These are phyloP conservation scores for Austroboletus rostrupii DNA, from an alignment of 1,284 basidiomycete genomes.

Conservation along the genomic window DNA sequence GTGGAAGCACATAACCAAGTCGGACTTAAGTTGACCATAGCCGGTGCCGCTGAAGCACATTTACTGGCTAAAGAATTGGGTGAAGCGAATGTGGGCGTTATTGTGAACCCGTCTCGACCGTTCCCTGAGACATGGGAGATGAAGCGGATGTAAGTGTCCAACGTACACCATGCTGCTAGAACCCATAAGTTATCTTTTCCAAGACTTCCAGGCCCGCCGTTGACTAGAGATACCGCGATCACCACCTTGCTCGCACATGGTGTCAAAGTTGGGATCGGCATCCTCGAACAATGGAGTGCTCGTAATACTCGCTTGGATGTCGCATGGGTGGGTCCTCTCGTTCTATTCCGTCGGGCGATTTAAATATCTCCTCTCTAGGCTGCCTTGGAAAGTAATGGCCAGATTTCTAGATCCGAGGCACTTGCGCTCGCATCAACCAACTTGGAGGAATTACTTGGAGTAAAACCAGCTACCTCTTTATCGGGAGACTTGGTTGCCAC, in stretches of 20 bases:
- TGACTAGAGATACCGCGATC: conserved; percentile 64
- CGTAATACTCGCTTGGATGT: conserved; percentile 60
- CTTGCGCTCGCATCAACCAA: conserved; percentile 26
- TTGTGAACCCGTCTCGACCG: conserved; percentile 57
- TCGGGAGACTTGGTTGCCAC: conserved; percentile 49
- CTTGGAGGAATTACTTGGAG: conserved; percentile 56
- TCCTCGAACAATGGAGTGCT: conserved; percentile 49
- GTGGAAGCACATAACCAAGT: conserved; percentile 45
- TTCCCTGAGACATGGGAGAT: conserved; percentile 61
- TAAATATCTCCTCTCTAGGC: conserved; percentile 13
- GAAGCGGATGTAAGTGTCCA: conserved; percentile 41
- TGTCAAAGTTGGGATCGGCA: conserved; percentile 73
- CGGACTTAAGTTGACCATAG: conserved; percentile 53
- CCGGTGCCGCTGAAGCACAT: conserved; percentile 75
- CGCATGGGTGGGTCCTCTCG: conserved; percentile 19
- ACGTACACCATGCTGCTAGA: background rate
- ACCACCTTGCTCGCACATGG: conserved; percentile 59
- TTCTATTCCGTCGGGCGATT: background rate
- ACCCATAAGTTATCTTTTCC: conserved; percentile 1
- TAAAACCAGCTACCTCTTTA: conserved; percentile 27
- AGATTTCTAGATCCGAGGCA: conserved; percentile 30
- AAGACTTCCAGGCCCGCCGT: conserved; percentile 71
- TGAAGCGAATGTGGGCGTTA: conserved; percentile 68
- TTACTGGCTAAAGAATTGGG: conserved; percentile 74
- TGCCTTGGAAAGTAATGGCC: conserved; percentile 19